Evolutionary conservation across 768 basidiomycete species (phyloP).

Genomic region (Suillus variegatus): DNA sequence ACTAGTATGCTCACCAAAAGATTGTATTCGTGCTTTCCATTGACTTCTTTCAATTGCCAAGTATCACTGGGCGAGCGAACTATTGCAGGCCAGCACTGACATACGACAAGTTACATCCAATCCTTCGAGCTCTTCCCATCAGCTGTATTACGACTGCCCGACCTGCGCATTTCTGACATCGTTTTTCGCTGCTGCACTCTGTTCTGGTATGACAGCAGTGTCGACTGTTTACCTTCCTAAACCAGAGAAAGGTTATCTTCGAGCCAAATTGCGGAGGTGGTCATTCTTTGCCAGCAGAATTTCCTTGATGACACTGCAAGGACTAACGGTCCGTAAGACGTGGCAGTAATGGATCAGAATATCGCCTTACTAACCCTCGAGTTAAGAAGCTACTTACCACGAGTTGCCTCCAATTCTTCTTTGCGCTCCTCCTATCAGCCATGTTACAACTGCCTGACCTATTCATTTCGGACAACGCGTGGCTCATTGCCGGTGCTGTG

Average conservation of each 20-base stretch:
- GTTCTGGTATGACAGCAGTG: neutral
- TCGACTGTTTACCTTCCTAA: neutral
- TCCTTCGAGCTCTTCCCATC: neutral
- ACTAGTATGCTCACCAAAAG: neutral
- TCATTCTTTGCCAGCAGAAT: neutral
- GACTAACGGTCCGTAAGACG: neutral
- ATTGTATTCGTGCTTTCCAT: neutral
- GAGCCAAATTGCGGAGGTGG: neutral
- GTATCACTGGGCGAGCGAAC: neutral
- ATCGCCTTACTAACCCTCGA: neutral
- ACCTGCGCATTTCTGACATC: neutral
- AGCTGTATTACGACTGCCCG: neutral
- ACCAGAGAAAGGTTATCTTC: neutral
- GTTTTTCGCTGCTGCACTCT: neutral
- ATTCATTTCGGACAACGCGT: neutral
- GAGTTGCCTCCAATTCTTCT: neutral
- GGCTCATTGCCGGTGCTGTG: neutral
- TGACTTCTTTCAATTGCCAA: neutral
- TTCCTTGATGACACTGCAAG: neutral
- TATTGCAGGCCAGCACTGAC: neutral
- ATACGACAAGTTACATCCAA: neutral
- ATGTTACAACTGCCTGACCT: neutral
- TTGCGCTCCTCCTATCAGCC: neutral
- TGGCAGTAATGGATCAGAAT: neutral
- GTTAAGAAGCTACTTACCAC: neutral